Conservation (phyloP, 2,329 filamentous ascomycete species). For the Thermothelomyces thermophilus region DNA sequence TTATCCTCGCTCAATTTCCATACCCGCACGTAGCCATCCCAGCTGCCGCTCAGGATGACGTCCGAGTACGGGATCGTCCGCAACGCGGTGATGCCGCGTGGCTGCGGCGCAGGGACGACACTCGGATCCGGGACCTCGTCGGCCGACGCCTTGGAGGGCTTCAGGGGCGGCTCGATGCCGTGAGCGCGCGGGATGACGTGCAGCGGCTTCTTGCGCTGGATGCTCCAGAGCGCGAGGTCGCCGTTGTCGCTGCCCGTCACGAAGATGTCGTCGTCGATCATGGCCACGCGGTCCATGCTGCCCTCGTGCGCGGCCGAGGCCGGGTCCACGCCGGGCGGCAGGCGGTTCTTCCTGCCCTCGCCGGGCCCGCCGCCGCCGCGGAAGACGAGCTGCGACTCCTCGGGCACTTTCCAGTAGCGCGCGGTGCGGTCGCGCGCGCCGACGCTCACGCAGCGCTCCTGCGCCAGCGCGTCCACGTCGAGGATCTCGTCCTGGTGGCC, state of each 20-base stretch:
- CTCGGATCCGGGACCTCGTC: conserved; percentile 56
- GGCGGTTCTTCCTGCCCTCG: conserved; percentile 43
- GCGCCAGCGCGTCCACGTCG: conserved; percentile 72
- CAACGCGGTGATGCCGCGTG: conserved; percentile 87
- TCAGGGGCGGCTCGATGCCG: conserved; percentile 68
- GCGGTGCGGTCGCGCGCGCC: conserved; percentile 88
- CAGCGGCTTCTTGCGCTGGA: conserved; percentile 91
- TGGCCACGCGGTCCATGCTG: conserved; percentile 84
- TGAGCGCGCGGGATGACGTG: conserved; percentile 75
- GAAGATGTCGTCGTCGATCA: conserved; percentile 82
- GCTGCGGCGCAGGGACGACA: conserved; percentile 58
- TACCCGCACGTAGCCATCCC: conserved; percentile 80
- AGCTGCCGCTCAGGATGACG: conserved; percentile 83
- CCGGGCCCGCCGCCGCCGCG: conserved; percentile 72
- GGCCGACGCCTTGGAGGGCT: conserved; percentile 64
- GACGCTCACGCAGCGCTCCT: conserved; percentile 86
- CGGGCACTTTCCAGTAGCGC: conserved; percentile 89
- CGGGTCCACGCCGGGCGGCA: conserved; percentile 35
- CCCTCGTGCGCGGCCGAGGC: conserved; percentile 63
- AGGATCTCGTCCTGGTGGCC: conserved; percentile 90
- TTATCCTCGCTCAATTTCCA: conserved; percentile 86
- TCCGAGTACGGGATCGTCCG: conserved; percentile 84
- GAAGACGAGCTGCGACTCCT: conserved; percentile 93
- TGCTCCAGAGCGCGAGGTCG: conserved; percentile 75
- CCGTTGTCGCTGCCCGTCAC: conserved; percentile 93